These are phyloP conservation scores for Rhamnella rubrinervis DNA, from an alignment of 331 rosid genomes.

Conservation along the genomic window DNA sequence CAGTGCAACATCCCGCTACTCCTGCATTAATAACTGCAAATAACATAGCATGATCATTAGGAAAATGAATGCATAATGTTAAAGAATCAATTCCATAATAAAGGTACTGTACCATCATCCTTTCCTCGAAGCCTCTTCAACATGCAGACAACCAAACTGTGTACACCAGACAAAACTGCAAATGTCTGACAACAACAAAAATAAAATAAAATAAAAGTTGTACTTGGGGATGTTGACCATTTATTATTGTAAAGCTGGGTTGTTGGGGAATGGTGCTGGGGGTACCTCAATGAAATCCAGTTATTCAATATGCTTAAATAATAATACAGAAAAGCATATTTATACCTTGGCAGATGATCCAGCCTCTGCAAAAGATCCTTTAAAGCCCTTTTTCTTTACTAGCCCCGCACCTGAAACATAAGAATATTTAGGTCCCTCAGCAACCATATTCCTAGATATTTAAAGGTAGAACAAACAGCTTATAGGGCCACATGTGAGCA, in stretches of 20 bases:
- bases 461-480: not conserved
- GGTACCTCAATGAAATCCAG: not conserved
- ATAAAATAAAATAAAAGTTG: slow-evolving; percentile 4
- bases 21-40: slow-evolving; percentile 89
- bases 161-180: slow-evolving; percentile 98
- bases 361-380: slow-evolving; percentile 83
- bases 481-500: not conserved
- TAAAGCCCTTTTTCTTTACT: slow-evolving; percentile 85
- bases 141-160: slow-evolving; percentile 93
- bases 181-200: slow-evolving; percentile 55
- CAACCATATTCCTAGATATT: not conserved
- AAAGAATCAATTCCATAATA: slow-evolving; percentile 10
- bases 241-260: not conserved
- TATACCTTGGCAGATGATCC: slow-evolving; percentile 87
- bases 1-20: slow-evolving; percentile 99
- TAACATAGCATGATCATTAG: slow-evolving; percentile 10
- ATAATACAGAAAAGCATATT: slow-evolving; percentile 5
- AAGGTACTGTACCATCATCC: slow-evolving; percentile 68
- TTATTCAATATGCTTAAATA: not conserved
- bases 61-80: not conserved
- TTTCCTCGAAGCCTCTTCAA: slow-evolving; percentile 91
- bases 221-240: not conserved
- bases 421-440: not conserved
- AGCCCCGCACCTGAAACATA: slow-evolving; percentile 75
- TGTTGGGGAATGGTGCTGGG: not conserved